Conservation (phyloP, 2,329 filamentous ascomycete species). For the Hymenoscyphus albidus region DNA sequence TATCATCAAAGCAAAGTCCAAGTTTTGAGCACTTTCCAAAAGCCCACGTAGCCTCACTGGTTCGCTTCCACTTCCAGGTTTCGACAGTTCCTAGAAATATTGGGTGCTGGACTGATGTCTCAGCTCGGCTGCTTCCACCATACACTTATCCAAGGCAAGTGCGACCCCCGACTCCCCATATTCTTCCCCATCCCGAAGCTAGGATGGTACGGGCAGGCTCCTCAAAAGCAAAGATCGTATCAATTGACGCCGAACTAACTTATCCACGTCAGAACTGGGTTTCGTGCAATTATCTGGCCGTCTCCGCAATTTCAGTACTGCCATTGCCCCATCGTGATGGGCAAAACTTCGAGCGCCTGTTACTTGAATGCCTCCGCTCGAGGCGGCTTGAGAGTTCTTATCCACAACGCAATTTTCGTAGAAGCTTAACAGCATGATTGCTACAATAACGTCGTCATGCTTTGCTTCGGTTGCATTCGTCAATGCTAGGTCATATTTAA, state of each 20-base stretch:
- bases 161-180: slow-evolving; percentile 12
- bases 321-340: slow-evolving; percentile 12
- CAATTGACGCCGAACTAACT: slow-evolving; percentile 10
- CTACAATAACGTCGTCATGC: slow-evolving; percentile 13
- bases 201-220: neutral
- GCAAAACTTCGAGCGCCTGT: slow-evolving; percentile 6
- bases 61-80: neutral
- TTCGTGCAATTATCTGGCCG: neutral
- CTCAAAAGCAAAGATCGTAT: slow-evolving; percentile 8
- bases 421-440: slow-evolving; percentile 14
- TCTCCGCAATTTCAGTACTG: slow-evolving; percentile 4
- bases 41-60: neutral
- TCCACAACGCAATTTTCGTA: slow-evolving; percentile 11
- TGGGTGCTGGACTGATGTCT: slow-evolving; percentile 5
- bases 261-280: slow-evolving; percentile 2
- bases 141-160: slow-evolving; percentile 10
- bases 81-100: neutral
- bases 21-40: slow-evolving; percentile 5
- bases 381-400: neutral
- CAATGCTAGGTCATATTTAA: slow-evolving; percentile 11
- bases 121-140: slow-evolving; percentile 10
- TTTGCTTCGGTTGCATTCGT: neutral
- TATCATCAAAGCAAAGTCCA: slow-evolving; percentile 10
- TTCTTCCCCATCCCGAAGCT: slow-evolving; percentile 12
- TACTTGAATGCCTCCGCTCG: neutral